These are phyloP conservation scores for Pascua guehoae DNA, from an alignment of 1,284 basidiomycete genomes.

Conservation along the genomic window DNA sequence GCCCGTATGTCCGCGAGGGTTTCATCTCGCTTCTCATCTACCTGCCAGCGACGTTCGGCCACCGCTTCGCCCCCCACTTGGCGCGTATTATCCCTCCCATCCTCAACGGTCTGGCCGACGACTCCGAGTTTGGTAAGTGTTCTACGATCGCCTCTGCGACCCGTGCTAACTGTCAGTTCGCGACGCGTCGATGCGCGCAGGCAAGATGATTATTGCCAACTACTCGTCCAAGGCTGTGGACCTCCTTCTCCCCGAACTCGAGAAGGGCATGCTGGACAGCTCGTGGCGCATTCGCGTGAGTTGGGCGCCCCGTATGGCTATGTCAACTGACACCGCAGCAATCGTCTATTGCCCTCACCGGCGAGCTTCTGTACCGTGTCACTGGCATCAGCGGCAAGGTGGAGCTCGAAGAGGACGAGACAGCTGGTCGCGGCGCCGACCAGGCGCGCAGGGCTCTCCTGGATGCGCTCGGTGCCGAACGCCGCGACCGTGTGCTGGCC, in stretches of 20 bases:
- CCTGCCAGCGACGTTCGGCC: slow-evolving; percentile 91
- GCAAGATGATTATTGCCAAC: slow-evolving; percentile 95
- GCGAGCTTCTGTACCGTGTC: slow-evolving; percentile 95
- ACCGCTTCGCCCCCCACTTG: slow-evolving; percentile 90
- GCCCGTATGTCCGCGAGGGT: slow-evolving; percentile 91
- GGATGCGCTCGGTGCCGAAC: slow-evolving; percentile 82
- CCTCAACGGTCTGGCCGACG: slow-evolving; percentile 84
- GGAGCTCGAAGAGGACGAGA: slow-evolving; percentile 76
- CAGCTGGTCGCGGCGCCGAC: slow-evolving; percentile 63
- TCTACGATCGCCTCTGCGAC: background rate
- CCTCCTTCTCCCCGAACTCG: slow-evolving; percentile 87
- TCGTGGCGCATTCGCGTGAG: slow-evolving; percentile 90
- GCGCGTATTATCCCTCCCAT: slow-evolving; percentile 93
- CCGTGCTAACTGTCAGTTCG: slow-evolving; percentile 55
- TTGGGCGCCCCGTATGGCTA: slow-evolving; percentile 7
- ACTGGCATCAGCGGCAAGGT: slow-evolving; percentile 93
- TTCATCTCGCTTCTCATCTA: slow-evolving; percentile 98
- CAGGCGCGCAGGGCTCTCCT: slow-evolving; percentile 77
- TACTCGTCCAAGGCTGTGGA: slow-evolving; percentile 92
- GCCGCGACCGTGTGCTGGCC: slow-evolving; percentile 84
- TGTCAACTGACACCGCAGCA: slow-evolving; percentile 55
- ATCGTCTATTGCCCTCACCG: slow-evolving; percentile 91
- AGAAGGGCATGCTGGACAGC: slow-evolving; percentile 90
- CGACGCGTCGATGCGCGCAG: slow-evolving; percentile 97
- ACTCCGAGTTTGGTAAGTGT: slow-evolving; percentile 69